Conservation (phyloP, 805 yeast genomes). For the Candida sithepensis region DNA sequence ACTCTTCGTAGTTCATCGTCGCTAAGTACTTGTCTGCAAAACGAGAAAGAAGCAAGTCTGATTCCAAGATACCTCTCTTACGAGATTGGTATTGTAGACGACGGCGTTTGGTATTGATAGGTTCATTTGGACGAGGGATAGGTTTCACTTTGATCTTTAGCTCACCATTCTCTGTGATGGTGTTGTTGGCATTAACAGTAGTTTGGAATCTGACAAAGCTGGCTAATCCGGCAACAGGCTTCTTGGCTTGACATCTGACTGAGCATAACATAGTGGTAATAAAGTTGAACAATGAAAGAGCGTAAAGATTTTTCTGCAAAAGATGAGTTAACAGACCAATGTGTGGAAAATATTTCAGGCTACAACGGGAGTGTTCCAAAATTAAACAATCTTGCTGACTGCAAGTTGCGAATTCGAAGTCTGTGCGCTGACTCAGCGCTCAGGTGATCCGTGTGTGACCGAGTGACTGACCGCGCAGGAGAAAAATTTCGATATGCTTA, state of each 20-base stretch:
- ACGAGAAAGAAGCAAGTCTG: constrained; percentile 79
- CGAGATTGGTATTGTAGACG: constrained; percentile 87
- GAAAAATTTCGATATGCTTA: too few relatives aligned
- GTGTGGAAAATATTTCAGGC: too few relatives aligned
- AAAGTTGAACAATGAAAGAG: neutral
- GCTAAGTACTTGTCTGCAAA: constrained; percentile 77
- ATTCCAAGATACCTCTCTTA: constrained; percentile 92
- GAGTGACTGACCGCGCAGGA: too few relatives aligned
- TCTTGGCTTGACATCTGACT: neutral
- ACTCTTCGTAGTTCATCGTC: constrained; percentile 54
- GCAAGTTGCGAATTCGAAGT: too few relatives aligned
- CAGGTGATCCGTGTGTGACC: too few relatives aligned
- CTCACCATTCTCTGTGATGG: constrained; percentile 35
- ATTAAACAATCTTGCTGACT: too few relatives aligned
- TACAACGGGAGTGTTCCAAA: neutral
- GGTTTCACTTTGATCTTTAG: constrained; percentile 72
- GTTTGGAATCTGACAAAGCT: constrained; percentile 4
- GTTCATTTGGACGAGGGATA: constrained; percentile 69
- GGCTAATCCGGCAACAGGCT: constrained; percentile 9
- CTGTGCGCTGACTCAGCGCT: too few relatives aligned
- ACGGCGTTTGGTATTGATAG: constrained; percentile 73
- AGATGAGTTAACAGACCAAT: too few relatives aligned
- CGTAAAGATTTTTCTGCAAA: too few relatives aligned
- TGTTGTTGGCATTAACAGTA: constrained; percentile 9
- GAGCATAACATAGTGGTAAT: neutral